phyloP scores from a whole-genome alignment of 1,284 basidiomycete species.

The Naganishia sp. region DNA sequence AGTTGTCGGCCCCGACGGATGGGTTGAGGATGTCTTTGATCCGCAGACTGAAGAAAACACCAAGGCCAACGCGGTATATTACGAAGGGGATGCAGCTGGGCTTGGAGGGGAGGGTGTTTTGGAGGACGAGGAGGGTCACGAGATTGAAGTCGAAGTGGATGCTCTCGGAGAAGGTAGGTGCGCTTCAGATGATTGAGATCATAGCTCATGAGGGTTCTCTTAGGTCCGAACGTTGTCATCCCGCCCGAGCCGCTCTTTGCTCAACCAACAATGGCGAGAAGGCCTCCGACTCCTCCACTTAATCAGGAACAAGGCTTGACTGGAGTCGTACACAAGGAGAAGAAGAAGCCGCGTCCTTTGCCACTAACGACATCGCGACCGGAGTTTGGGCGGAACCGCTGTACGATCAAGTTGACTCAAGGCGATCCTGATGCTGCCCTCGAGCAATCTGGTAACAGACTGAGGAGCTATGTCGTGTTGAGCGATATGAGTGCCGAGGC shows the following conservation, averaged over 20 bases:
- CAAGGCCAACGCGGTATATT: slow-evolving; percentile 67
- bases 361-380: slow-evolving; percentile 71
- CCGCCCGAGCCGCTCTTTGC: slow-evolving; percentile 49
- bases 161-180: slow-evolving; percentile 46
- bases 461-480: slow-evolving; percentile 79
- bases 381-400: slow-evolving; percentile 84
- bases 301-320: slow-evolving; percentile 3
- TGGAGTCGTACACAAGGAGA: slow-evolving; percentile 37
- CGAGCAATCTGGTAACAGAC: slow-evolving; percentile 60
- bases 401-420: slow-evolving; percentile 85
- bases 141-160: slow-evolving; percentile 54
- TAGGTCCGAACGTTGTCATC: slow-evolving; percentile 82
- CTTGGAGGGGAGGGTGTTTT: slow-evolving; percentile 46
- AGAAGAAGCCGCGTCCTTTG: slow-evolving; percentile 52
- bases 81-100: slow-evolving; percentile 45
- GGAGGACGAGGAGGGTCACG: slow-evolving; percentile 58
- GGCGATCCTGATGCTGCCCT: slow-evolving; percentile 68
- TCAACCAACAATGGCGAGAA: slow-evolving; percentile 32
- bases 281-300: slow-evolving; percentile 25
- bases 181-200: background rate
- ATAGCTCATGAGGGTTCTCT: slow-evolving; percentile 58
- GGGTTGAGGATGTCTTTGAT: slow-evolving; percentile 67
- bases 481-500: slow-evolving; percentile 92
- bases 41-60: slow-evolving; percentile 72
- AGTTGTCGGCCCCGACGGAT: slow-evolving; percentile 44